A percentile compares a stretch with the other conserved stretches of the same genome.
Conservation (phyloP, 2,329 filamentous ascomycete genomes). For the Cylindrodendrum hubeiense region DNA sequence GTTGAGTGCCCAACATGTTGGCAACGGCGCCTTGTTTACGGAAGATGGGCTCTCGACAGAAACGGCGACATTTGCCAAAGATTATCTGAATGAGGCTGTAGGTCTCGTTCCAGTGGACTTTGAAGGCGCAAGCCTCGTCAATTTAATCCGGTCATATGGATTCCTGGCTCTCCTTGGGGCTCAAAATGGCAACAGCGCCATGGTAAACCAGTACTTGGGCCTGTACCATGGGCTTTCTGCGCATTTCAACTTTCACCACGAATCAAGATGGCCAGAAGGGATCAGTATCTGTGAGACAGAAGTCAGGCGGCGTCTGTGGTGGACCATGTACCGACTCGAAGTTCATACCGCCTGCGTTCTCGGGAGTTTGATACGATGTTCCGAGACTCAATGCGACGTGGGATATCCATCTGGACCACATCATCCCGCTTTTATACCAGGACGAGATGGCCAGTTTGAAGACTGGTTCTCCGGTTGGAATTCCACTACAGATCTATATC, state of each 20-base stretch:
- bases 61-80: not conserved
- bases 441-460: constrained; percentile 5
- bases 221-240: not conserved
- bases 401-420: constrained; percentile 9
- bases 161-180: constrained; percentile 2
- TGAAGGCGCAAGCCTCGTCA: not conserved
- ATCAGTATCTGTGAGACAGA: constrained; percentile 14
- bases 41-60: not conserved
- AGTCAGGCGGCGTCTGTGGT: constrained; percentile 26
- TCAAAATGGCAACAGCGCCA: constrained; percentile 8
- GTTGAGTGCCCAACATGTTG: constrained; percentile 58
- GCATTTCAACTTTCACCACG: constrained; percentile 5
- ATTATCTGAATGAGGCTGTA: not conserved
- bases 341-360: constrained; percentile 22
- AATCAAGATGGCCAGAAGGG: not conserved
- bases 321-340: constrained; percentile 25
- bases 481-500: constrained; percentile 66
- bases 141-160: constrained; percentile 4
- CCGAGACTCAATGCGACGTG: constrained; percentile 14
- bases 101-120: not conserved
- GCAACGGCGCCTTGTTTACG: constrained; percentile 59
- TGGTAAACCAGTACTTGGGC: constrained; percentile 1
- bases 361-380: constrained; percentile 17
- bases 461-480: constrained; percentile 68
- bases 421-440: constrained; percentile 5